These are phyloP conservation scores for Pyricularia sp. DNA, from an alignment of 2,329 filamentous ascomycete species.

Conservation along the genomic window DNA sequence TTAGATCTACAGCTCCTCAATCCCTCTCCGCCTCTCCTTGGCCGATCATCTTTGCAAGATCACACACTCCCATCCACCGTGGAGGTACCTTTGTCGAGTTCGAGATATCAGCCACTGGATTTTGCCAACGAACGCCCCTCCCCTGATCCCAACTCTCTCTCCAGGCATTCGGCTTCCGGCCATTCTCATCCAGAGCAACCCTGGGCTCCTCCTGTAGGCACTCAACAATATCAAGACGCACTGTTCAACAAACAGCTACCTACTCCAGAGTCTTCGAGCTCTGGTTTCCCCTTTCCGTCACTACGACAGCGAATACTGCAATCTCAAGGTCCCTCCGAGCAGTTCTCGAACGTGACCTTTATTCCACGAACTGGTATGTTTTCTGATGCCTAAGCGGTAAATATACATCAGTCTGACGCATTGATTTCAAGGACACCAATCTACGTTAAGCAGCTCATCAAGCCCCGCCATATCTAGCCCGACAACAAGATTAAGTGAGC, in stretches of 20 bases:
- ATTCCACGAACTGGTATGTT: background rate
- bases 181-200: background rate
- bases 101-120: background rate
- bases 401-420: background rate
- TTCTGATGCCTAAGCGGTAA: background rate
- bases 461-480: conserved; percentile 2
- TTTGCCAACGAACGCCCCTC: background rate
- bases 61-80: background rate
- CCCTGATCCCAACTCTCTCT: background rate
- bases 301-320: background rate
- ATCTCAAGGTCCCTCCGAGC: background rate
- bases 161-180: background rate
- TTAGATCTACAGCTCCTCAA: background rate
- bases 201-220: background rate
- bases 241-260: background rate
- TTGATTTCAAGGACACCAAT: background rate
- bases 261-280: background rate
- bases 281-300: background rate
- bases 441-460: background rate
- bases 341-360: background rate
- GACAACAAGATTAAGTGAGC: background rate
- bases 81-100: background rate
- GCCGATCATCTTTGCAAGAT: background rate
- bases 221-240: too few relatives aligned
- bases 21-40: background rate